Base-by-base conservation (phyloP, 352 stramenopile species). In the Aphanomyces cochlioides region DNA sequence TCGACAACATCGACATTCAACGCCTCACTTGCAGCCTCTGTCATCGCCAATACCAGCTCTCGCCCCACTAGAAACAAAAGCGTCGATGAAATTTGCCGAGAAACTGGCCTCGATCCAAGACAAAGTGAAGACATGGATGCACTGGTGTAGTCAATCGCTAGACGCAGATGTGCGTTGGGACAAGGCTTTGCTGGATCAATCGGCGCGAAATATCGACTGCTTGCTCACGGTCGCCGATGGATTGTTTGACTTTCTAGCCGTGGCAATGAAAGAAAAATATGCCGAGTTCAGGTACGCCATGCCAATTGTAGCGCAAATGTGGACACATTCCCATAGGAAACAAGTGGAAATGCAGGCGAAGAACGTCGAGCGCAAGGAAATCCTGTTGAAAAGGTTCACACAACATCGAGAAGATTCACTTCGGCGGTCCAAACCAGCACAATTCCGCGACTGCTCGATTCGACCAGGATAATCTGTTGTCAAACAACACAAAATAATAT, bases 311-410 rank as follows among this genome's bases (percentile, higher is more conserved):
- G 38, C 28, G 28, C 28, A 28, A 28, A 2, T 28, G 28, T 28
- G 28, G 28, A 28, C 28, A 5, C 4, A 15, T 34, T 56, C 10
- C 2, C 47, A 34, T 40, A 70, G 64, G 56, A 73, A 50, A 6
- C 81, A 81, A 37, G 15, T 80, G 4, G 47, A 47, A 4, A 72
- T 73, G 17, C 64, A 79, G 17, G 72, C 61, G 10, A 88, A 85
- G 54, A 85, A 81, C 21, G 80, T 86, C 53, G 79, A 86, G 69
- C 75, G 81, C 15, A 88, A 86, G 57, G 81, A 84, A 34, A 76
- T 85, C 54, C 72, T 88, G 41, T 78, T 88, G 21, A 73, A 77
- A n/a, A 74, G 81, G 0, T 86, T 88, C 63, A 88, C 74, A 1
- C 81, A 88, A n/a, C 81, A 88, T 61, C 79, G 81, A 1, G 73